Base-by-base conservation (phyloP, 1,284 basidiomycete genomes). In the Athelia sp. region DNA sequence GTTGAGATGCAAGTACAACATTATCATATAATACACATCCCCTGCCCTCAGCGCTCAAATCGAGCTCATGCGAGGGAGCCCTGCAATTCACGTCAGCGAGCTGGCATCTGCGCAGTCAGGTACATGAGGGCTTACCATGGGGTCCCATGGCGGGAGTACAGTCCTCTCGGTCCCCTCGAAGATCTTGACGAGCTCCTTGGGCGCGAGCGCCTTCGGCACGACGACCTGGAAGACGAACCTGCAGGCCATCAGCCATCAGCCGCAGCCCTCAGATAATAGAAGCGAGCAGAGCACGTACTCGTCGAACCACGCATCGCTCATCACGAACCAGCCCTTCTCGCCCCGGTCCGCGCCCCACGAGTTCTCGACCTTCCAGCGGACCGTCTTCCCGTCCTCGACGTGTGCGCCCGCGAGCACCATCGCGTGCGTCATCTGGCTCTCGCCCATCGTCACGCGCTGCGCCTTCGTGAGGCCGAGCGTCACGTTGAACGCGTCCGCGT, bases 301-400 rank as follows among this genome's bases (percentile, higher is more conserved):
- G 53, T 88, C 82, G 68, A 98, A 98, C 95, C 95, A 98, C 38
- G 73, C 75, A 54, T 90, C 87, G 43, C 84, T 88, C 90, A 96
- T 96, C 58, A 96, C 84, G 71, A 90, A 94, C 71, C 86, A 98
- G 2, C 93, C 95, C 59, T 93, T 86, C 56, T 92, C 78, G 18
- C 95, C 91, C 0, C 75, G 77, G 0, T 72, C 73, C n/a, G 84
- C 80, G 21, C 91, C 89, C 96, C 95, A 98, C 9, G 84, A 89
- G 73, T 98, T 98, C 76, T 98, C 94, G 11, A 98, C 90, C 67
- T 93, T 90, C 79, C 92, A 98, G 11, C 93, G 78, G 26, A 94
- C 70, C 1, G 93, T 86, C 51, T 81, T 82, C 45, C 92, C 92
- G 0, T 71, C 71, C 62, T 94, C 90, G 48, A 97, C 71, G 64